These are phyloP conservation scores for Saturnispora besseyi DNA, from an alignment of 805 yeast species.

Conservation along the genomic window DNA sequence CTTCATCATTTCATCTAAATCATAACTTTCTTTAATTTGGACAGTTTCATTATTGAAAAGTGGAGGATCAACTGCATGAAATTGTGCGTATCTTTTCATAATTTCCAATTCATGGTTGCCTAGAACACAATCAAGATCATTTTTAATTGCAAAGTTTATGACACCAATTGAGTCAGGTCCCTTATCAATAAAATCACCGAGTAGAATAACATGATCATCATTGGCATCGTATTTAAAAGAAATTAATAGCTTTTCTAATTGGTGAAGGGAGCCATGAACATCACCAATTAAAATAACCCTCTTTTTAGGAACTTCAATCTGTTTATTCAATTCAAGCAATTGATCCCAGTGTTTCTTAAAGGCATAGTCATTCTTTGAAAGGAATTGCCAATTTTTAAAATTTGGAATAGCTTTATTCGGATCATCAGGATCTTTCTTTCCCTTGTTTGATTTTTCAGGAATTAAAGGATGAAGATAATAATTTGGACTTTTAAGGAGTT, in stretches of 20 bases:
- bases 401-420: constrained; percentile 24
- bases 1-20: constrained; percentile 30
- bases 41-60: constrained; percentile 11
- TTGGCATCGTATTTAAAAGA: constrained; percentile 37
- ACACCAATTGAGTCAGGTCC: constrained; percentile 72
- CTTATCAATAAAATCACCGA: constrained; percentile 83
- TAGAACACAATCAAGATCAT: constrained; percentile 61
- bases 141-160: constrained; percentile 51
- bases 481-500: constrained; percentile 16
- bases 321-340: constrained; percentile 6
- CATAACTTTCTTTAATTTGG: constrained; percentile 20
- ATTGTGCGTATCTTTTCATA: constrained; percentile 52
- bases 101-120: constrained; percentile 86
- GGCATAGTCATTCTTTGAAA: constrained; percentile 13
- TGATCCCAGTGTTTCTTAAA: constrained; percentile 19
- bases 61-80: constrained; percentile 37
- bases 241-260: constrained; percentile 43
- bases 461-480: constrained; percentile 26
- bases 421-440: constrained; percentile 17
- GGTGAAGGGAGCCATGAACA: constrained; percentile 69
- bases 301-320: constrained; percentile 19
- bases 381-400: constrained; percentile 15
- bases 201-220: constrained; percentile 51
- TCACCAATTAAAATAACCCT: constrained; percentile 75
- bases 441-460: constrained; percentile 8